A percentile compares a stretch with the other conserved stretches of the same genome.
These are phyloP conservation scores for Suhomyces panamericanus DNA, from an alignment of 1,139 yeast species.

Conservation along the genomic window DNA sequence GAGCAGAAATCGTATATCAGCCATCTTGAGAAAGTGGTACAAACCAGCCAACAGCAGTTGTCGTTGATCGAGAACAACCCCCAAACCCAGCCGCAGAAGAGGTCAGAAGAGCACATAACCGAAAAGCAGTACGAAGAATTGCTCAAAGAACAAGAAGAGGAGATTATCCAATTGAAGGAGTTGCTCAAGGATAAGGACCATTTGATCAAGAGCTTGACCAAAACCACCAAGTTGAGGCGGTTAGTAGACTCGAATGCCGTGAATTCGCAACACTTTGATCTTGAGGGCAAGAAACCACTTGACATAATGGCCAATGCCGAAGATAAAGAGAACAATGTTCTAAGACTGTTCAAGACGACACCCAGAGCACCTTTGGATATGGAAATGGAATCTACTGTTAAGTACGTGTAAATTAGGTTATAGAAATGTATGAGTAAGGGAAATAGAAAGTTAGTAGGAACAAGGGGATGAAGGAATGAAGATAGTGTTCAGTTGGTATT, in stretches of 20 bases:
- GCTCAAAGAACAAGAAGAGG: conserved; percentile 66
- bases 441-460: neutral
- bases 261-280: conserved; percentile 11
- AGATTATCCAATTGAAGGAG: conserved; percentile 63
- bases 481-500: too few species aligned
- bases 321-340: conserved; percentile 24
- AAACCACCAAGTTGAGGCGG: conserved; percentile 54
- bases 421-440: neutral
- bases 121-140: conserved; percentile 23
- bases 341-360: conserved; percentile 25
- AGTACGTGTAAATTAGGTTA: conserved; percentile 1
- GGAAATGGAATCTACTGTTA: conserved; percentile 4
- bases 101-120: conserved; percentile 5
- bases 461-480: too few species aligned
- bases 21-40: conserved; percentile 61
- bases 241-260: conserved; percentile 39
- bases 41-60: conserved; percentile 23
- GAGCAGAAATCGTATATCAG: conserved; percentile 63
- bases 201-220: conserved; percentile 71
- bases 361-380: conserved; percentile 14
- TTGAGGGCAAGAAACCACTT: conserved; percentile 1
- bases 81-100: neutral
- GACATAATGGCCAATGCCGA: neutral
- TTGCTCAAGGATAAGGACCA: conserved; percentile 69
- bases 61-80: conserved; percentile 8